Conservation (phyloP, 163 green algal species). For the Dunaliella salina region DNA sequence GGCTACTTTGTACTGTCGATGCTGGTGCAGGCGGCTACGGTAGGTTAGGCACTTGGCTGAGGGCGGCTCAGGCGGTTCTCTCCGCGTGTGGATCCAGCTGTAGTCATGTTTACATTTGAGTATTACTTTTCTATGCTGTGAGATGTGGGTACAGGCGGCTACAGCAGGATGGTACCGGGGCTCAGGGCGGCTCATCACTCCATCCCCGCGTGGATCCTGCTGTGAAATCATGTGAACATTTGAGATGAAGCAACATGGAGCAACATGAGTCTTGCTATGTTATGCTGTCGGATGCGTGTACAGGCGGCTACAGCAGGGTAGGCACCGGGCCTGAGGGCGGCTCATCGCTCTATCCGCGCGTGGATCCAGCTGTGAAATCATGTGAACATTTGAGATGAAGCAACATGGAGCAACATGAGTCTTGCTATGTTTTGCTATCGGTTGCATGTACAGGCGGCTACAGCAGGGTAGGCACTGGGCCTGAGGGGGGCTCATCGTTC, state of each 20-base stretch:
- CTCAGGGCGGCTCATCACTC: background rate
- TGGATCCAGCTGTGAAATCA: slow-evolving; percentile 79
- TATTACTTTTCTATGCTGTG: too few relatives aligned
- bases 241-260: too few relatives aligned
- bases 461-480: background rate
- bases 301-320: background rate
- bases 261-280: too few relatives aligned
- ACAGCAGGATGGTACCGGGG: background rate
- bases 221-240: slow-evolving; percentile 64
- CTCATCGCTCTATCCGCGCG: slow-evolving; percentile 31
- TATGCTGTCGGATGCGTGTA: too few relatives aligned
- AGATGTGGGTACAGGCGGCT: too few relatives aligned
- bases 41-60: background rate
- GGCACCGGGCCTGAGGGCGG: background rate
- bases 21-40: background rate
- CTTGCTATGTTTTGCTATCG: too few relatives aligned
- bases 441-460: background rate
- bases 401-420: too few relatives aligned
- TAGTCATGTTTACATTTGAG: slow-evolving; percentile 64
- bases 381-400: too few relatives aligned
- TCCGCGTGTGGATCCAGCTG: slow-evolving; percentile 70
- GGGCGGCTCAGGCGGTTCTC: too few relatives aligned
- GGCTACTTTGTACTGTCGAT: too few relatives aligned
- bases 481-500: background rate
- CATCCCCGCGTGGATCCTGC: slow-evolving; percentile 74